Base-by-base conservation (phyloP, 2,329 filamentous ascomycete genomes). In the Alternaria atra region DNA sequence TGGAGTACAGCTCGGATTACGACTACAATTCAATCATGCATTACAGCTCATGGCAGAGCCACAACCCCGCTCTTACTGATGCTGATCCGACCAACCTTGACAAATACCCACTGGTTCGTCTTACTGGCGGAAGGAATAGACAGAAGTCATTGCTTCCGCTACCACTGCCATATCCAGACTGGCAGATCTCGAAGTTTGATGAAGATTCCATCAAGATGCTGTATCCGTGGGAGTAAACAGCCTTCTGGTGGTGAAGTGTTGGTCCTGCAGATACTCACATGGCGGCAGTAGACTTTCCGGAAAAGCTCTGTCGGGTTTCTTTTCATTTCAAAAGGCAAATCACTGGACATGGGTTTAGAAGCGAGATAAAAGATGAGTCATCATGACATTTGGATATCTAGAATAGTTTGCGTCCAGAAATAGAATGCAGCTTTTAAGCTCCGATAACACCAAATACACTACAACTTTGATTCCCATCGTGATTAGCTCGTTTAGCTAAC, bases 1-100 rank as follows among this genome's bases (percentile, higher is more conserved):
- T 35, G 15, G 6, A 15, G 23, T 12, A 34, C 13, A 48, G 53
- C 43, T 6, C 13, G 15, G 43, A 55, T 1, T 55, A 47, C 32
- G 42, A 55, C 27, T 29, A 37, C n/a, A 30, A 55, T 35, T 55
- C 53, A 2, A 55, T 55, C 23, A 55, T 55, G 43, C 53, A 47
- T 7, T 55, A 55, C 20, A 53, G 40, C 35, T 53, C 42, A 15
- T 44, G 42, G 42, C 42, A 44, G 42, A 44, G 42, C 42, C 42
- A 29, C 23, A 44, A 44, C 13, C 42, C 25, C n/a, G 42, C 42
- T 29, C 42, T 44, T 44, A n/a, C 27, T 3, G 20, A 29, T 17
- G 15, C 25, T 4, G 42, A 44, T 44, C 42, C 25, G 25, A 44
- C 29, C 25, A 44, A 44, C 42, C 42, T 23, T n/a, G 42, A 44